Evolutionary conservation across 495 filamentous ascomycete genomes (phyloP).

Genomic region (Immersiella caudata): DNA sequence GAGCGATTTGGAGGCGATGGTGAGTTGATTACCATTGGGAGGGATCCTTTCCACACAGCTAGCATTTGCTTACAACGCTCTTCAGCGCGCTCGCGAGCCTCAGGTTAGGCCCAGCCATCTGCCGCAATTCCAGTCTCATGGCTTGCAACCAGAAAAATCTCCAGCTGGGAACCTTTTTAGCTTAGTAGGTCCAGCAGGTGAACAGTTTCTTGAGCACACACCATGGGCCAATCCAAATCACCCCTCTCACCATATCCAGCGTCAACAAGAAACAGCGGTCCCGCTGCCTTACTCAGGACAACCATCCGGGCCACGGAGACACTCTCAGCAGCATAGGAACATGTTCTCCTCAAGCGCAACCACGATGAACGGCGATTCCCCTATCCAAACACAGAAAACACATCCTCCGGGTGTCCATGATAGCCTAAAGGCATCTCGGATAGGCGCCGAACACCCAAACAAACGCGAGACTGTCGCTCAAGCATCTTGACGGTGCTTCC

Average conservation of each 20-base stretch:
- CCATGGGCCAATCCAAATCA: conserved; percentile 90
- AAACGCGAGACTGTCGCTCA: conserved; percentile 35
- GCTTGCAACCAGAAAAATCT: conserved; percentile 20
- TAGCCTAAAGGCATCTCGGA: conserved; percentile 26
- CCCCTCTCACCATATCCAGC: conserved; percentile 63
- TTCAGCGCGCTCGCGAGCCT: conserved; percentile 44
- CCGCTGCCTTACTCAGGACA: conserved; percentile 29
- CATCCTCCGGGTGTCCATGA: conserved; percentile 27
- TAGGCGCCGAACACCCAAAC: conserved; percentile 24
- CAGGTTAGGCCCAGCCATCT: conserved; percentile 14
- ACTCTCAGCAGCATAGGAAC: conserved; percentile 37
- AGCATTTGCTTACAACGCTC: conserved; percentile 30
- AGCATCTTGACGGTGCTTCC: conserved; percentile 25
- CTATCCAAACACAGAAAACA: conserved; percentile 28
- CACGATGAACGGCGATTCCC: conserved; percentile 33
- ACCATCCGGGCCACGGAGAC: conserved; percentile 36
- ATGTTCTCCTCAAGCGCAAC: conserved; percentile 32
- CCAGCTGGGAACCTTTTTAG: conserved; percentile 43
- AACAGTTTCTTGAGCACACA: conserved; percentile 79
- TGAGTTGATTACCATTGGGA: conserved; percentile 54
- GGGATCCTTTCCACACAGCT: no score
- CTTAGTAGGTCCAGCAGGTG: conserved; percentile 66
- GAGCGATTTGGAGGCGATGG: conserved; percentile 86
- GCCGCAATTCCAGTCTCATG: conserved; percentile 27
- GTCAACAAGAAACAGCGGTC: conserved; percentile 29